A percentile compares a stretch with the other conserved stretches of the same genome.
These are phyloP conservation scores for Aspergillus baeticus DNA, from an alignment of 495 filamentous ascomycete species.

Conservation along the genomic window DNA sequence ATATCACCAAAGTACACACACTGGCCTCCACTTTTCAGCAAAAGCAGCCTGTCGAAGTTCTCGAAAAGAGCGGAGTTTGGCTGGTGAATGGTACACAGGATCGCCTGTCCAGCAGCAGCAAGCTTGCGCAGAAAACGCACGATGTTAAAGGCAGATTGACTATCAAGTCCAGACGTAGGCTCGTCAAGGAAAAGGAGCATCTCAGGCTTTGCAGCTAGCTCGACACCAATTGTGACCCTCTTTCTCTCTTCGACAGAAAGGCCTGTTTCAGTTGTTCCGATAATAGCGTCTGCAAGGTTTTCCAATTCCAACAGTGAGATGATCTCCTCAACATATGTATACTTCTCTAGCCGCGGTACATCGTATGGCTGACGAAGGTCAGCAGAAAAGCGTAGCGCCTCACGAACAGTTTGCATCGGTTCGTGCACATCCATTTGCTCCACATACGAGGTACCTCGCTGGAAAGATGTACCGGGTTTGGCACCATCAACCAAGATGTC, in stretches of 20 bases:
- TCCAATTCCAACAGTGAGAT: conserved; percentile 59
- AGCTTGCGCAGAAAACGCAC: conserved; percentile 65
- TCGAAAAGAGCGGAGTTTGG: conserved; percentile 71
- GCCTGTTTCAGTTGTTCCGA: conserved; percentile 55
- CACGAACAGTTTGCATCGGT: conserved; percentile 58
- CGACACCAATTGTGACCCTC: conserved; percentile 66
- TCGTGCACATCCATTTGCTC: conserved; percentile 65
- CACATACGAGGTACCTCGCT: conserved; percentile 63
- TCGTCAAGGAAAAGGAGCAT: conserved; percentile 76
- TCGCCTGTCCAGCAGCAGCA: conserved; percentile 66
- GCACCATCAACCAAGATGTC: conserved; percentile 73
- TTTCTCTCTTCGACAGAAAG: conserved; percentile 63
- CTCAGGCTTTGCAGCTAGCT: conserved; percentile 65
- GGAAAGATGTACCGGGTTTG: conserved; percentile 83
- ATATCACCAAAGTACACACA: conserved; percentile 71
- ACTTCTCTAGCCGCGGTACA: conserved; percentile 54
- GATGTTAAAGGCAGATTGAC: conserved; percentile 62
- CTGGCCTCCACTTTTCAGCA: conserved; percentile 68
- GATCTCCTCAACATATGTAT: conserved; percentile 59
- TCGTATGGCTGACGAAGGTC: conserved; percentile 55
- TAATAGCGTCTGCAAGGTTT: conserved; percentile 53
- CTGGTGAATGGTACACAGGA: conserved; percentile 77
- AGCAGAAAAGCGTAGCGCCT: conserved; percentile 60
- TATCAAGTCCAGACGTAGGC: conserved; percentile 71
- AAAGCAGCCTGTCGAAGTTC: conserved; percentile 69